Conservation (phyloP, 2,329 filamentous ascomycete genomes). For the Ophiostoma montium region DNA sequence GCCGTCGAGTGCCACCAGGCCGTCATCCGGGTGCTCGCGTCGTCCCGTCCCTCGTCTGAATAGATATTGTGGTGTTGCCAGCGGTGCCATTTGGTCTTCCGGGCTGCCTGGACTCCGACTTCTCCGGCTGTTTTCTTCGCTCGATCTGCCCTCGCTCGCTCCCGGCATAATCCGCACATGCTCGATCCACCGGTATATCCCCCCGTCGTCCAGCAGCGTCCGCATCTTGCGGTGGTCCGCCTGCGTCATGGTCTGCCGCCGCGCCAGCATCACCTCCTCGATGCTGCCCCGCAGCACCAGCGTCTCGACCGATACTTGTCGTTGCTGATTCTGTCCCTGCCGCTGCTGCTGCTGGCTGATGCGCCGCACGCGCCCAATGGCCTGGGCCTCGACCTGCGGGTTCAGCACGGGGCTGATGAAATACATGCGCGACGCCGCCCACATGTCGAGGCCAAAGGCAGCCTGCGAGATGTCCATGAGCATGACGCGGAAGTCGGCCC, state of each 20-base stretch:
- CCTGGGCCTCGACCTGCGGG: conserved; percentile 74
- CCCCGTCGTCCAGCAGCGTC: conserved; percentile 41
- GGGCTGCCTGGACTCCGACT: too few relatives aligned
- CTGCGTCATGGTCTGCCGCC: conserved; percentile 61
- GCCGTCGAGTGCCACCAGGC: conserved; percentile 16
- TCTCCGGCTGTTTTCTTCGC: too few relatives aligned
- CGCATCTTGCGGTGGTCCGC: conserved; percentile 43
- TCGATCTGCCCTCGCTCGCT: too few relatives aligned
- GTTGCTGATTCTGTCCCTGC: too few relatives aligned
- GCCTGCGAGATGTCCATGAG: conserved; percentile 88
- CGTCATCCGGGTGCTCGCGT: conserved; percentile 30
- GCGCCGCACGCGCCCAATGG: conserved; percentile 76
- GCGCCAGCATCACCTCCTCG: conserved; percentile 69
- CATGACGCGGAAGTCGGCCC: conserved; percentile 50
- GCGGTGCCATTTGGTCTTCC: conserved; percentile 30
- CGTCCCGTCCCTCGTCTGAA: conserved; percentile 37
- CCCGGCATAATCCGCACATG: conserved; percentile 29
- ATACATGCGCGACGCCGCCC: conserved; percentile 69
- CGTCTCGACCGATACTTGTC: conserved; percentile 81
- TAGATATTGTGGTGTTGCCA: conserved; percentile 31
- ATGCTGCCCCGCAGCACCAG: conserved; percentile 67
- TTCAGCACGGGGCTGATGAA: conserved; percentile 83
- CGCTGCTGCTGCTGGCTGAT: conserved; percentile 67
- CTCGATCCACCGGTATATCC: conserved; percentile 44
- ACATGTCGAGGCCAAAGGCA: conserved; percentile 76